These are phyloP conservation scores for Elsinoe ampelina DNA, from an alignment of 2,329 filamentous ascomycete genomes.

Conservation along the genomic window DNA sequence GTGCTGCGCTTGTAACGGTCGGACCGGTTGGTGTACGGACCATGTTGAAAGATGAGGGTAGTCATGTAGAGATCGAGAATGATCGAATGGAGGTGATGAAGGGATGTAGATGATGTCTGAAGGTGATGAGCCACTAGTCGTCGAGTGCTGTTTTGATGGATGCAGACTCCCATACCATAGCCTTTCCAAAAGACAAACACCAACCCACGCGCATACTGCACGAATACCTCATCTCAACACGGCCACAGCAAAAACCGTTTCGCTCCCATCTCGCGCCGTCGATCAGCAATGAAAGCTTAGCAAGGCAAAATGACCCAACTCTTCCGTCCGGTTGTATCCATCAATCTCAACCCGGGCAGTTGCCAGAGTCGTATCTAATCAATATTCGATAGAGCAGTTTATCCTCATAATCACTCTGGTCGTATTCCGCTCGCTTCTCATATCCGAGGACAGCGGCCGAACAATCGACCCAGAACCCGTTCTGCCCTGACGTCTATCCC, in stretches of 20 bases:
- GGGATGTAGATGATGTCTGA: not conserved
- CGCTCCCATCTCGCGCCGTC: constrained; percentile 7
- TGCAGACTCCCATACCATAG: not conserved
- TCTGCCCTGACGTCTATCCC: not conserved
- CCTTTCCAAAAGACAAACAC: not conserved
- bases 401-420: not conserved
- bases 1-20: constrained; percentile 7
- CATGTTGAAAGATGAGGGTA: not conserved
- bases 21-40: constrained; percentile 1
- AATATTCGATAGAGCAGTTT: constrained; percentile 7
- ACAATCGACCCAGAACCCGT: not conserved
- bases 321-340: not conserved
- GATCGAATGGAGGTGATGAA: not conserved
- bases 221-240: not conserved
- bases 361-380: constrained; percentile 9
- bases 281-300: constrained; percentile 12
- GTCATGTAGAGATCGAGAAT: not conserved
- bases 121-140: not conserved
- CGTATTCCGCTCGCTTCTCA: not conserved
- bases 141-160: not conserved
- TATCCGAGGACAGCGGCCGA: not conserved
- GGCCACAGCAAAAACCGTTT: constrained; percentile 2
- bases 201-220: not conserved
- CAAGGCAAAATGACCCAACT: not conserved
- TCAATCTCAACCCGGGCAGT: not conserved